These are phyloP conservation scores for Penicillium egyptiacum DNA, from an alignment of 495 filamentous ascomycete genomes.

Conservation along the genomic window DNA sequence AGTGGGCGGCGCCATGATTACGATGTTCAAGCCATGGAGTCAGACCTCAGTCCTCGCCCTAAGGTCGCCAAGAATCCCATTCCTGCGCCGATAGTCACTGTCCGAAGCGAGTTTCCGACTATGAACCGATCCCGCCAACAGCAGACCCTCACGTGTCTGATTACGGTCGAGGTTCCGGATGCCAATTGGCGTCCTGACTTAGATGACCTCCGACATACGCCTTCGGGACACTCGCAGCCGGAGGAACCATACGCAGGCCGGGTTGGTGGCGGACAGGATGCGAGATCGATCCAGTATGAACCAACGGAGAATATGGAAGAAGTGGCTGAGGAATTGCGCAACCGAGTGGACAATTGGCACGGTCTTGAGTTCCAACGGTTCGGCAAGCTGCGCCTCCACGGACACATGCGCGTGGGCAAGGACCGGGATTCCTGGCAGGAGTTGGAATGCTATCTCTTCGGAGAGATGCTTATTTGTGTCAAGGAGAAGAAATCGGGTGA, in stretches of 20 bases:
- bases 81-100: constrained; percentile 82
- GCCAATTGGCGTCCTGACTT: constrained; percentile 86
- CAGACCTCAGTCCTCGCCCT: constrained; percentile 69
- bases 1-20: constrained; percentile 79
- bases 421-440: constrained; percentile 98
- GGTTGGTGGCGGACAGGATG: constrained; percentile 35
- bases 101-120: constrained; percentile 96
- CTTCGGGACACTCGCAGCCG: constrained; percentile 54
- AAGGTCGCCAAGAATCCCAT: constrained; percentile 83
- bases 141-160: constrained; percentile 89
- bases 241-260: constrained; percentile 42
- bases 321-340: constrained; percentile 81
- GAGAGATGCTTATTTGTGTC: constrained; percentile 99
- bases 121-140: constrained; percentile 89
- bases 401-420: constrained; percentile 90
- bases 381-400: constrained; percentile 89
- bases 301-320: constrained; percentile 70
- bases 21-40: constrained; percentile 95
- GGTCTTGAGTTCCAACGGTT: constrained; percentile 94
- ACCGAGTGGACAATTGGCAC: constrained; percentile 96
- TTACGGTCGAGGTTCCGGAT: constrained; percentile 93
- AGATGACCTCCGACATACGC: constrained; percentile 72
- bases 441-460: constrained; percentile 94
- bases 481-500: constrained; percentile 84
- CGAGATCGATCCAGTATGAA: constrained; percentile 42